Evolutionary conservation across 148 eudicot species (phyloP).

Genomic region (Rhododendron vialii): DNA sequence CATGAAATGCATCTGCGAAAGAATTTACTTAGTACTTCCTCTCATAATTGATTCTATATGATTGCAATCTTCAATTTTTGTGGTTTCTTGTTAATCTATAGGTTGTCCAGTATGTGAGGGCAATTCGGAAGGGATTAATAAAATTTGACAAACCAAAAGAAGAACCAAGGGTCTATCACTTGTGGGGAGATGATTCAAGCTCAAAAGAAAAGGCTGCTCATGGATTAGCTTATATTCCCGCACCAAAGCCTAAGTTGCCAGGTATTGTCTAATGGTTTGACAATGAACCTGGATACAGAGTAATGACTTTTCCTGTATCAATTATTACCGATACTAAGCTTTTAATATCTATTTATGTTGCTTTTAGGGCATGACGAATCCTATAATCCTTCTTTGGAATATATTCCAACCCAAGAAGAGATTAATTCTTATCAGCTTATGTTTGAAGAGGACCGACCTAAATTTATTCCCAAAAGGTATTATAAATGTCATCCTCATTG

Average conservation of each 20-base stretch:
- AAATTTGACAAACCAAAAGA: constrained; percentile 87
- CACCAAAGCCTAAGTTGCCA: constrained; percentile 85
- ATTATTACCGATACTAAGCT: not conserved
- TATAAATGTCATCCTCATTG: not conserved
- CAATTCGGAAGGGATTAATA: constrained; percentile 79
- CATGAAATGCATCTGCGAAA: not conserved
- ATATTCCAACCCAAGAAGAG: constrained; percentile 93
- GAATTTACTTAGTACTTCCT: not conserved
- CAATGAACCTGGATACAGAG: not conserved
- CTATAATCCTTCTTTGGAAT: constrained; percentile 83
- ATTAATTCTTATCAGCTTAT: constrained; percentile 69
- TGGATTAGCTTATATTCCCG: constrained; percentile 86
- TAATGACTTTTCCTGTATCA: not conserved
- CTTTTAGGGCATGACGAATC: constrained; percentile 88
- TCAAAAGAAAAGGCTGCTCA: constrained; percentile 50
- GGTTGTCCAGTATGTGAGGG: constrained; percentile 62
- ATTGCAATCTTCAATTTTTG: not conserved
- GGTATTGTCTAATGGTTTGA: constrained; percentile 37
- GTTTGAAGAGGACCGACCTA: constrained; percentile 96
- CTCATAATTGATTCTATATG: not conserved
- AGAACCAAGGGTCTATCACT: constrained; percentile 43
- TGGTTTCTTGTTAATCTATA: constrained; percentile 21
- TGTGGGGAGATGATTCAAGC: constrained; percentile 84
- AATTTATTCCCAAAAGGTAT: constrained; percentile 81
- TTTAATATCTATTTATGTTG: constrained; percentile 2